Evolutionary conservation across 805 yeast species (phyloP).

Genomic region (Hanseniaspora taiwanica): DNA sequence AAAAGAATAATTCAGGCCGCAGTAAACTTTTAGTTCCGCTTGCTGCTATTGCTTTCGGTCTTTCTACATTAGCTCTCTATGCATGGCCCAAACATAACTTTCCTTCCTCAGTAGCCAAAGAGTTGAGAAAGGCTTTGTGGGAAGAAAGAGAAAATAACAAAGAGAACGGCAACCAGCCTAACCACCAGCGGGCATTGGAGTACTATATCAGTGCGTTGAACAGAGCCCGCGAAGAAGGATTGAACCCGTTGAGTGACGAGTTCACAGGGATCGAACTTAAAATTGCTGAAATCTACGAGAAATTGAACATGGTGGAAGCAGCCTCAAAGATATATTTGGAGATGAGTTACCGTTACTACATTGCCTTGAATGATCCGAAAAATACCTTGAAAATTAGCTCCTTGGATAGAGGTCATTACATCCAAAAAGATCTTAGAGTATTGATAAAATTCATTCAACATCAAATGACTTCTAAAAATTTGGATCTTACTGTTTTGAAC

Average conservation of each 20-base stretch:
- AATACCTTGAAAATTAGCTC: slow-evolving; percentile 14
- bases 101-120: slow-evolving; percentile 56
- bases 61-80: not conserved
- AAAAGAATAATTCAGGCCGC: not conserved
- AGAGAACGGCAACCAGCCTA: slow-evolving; percentile 28
- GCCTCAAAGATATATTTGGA: slow-evolving; percentile 60
- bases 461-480: slow-evolving; percentile 18
- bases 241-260: slow-evolving; percentile 56
- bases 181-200: slow-evolving; percentile 54
- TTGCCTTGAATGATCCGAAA: slow-evolving; percentile 33
- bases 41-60: not conserved
- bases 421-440: slow-evolving; percentile 59
- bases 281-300: slow-evolving; percentile 76
- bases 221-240: slow-evolving; percentile 39
- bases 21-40: no score
- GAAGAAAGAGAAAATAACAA: slow-evolving; percentile 64
- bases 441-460: slow-evolving; percentile 55
- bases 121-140: slow-evolving; percentile 65
- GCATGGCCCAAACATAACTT: slow-evolving; percentile 57
- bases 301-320: slow-evolving; percentile 44
- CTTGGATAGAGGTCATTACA: slow-evolving; percentile 37
- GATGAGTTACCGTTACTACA: slow-evolving; percentile 44
- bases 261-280: slow-evolving; percentile 87
- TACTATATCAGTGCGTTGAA: slow-evolving; percentile 64
- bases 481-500: slow-evolving; percentile 25